Evolutionary conservation across 225 moss, liverwort and hornwort genomes (phyloP), one percentile per base, ranked within the genome.

Genomic region (Pleurozium schreberi): DNA sequence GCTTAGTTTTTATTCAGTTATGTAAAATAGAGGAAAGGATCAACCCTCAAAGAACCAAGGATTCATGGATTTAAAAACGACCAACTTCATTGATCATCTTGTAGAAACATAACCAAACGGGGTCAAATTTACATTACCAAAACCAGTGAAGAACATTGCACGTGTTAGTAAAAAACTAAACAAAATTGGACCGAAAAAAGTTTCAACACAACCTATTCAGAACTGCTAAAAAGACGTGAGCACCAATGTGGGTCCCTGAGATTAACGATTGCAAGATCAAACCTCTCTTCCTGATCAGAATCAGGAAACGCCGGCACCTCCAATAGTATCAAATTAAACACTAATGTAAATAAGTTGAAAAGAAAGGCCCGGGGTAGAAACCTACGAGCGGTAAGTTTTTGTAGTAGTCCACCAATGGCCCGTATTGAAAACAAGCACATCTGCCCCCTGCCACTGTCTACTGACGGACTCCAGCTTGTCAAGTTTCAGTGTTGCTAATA

Each of bases 321-420:
- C 76, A 75, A 59, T n/a, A 71, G 36, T 69, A 69, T 78, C n/a
- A 57, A 85, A 80, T 58, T 59, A 58, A 81, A 66, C 45, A 59
- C 65, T 85, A 58, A 58, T 18, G 36, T 53, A 31, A 60, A 71
- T 60, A 45, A 17, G 31, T 81, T 60, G 70, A 59, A 60, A 69
- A 16, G 36, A 85, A 71, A 69, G 83, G 20, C 73, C 33, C 49
- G 49, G 60, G 42, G 7, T 62, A 84, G 93, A 85, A 64, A 34
- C 90, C 87, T 88, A 95, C 95, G 90, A 92, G 61, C 93, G 93
- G 82, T 93, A 95, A 58, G 99, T 99, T 92, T 97, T 96, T 52
- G 86, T 68, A 27, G 85, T 67, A 58, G 94, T 95, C 99, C 99
- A 99, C 99, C 99, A 99, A 88, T 99, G 99, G 66, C 99, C 99